Evolutionary conservation across 2,329 filamentous ascomycete genomes (phyloP).

Genomic region (Blastomyces percursus): DNA sequence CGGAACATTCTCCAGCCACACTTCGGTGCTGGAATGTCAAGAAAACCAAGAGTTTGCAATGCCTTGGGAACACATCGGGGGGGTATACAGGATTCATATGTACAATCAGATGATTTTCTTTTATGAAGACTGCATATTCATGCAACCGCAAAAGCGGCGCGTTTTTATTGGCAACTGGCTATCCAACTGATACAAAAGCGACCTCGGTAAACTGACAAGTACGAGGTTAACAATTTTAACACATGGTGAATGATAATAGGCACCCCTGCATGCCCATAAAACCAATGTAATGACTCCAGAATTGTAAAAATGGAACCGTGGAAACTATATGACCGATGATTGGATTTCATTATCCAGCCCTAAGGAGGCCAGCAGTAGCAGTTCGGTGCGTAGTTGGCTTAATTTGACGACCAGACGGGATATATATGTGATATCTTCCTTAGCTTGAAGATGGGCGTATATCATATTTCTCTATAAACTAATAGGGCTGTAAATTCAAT

Average conservation of each 20-base stretch:
- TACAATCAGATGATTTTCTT: not conserved
- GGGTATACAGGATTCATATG: too few relatives aligned
- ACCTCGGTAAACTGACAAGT: not conserved
- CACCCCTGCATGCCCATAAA: too few relatives aligned
- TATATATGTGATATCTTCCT: not conserved
- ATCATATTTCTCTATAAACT: slow-evolving; percentile 1
- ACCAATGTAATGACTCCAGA: too few relatives aligned
- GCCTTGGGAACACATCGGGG: too few relatives aligned
- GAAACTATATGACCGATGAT: not conserved
- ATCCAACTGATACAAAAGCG: not conserved
- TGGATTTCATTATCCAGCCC: not conserved
- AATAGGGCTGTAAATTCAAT: not conserved
- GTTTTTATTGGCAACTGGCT: not conserved
- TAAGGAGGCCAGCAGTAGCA: not conserved
- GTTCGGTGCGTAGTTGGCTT: not conserved
- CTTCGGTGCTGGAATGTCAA: not conserved
- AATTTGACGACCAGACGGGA: not conserved
- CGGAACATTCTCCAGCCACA: not conserved
- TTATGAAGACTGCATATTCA: not conserved
- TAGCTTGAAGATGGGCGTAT: not conserved
- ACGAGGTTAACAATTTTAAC: too few relatives aligned
- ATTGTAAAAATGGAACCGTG: not conserved
- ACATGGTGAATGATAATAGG: too few relatives aligned
- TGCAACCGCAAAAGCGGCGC: not conserved
- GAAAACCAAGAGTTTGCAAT: not conserved